These are phyloP conservation scores for Colletotrichum cereale DNA, from an alignment of 2,329 filamentous ascomycete species.

Conservation along the genomic window DNA sequence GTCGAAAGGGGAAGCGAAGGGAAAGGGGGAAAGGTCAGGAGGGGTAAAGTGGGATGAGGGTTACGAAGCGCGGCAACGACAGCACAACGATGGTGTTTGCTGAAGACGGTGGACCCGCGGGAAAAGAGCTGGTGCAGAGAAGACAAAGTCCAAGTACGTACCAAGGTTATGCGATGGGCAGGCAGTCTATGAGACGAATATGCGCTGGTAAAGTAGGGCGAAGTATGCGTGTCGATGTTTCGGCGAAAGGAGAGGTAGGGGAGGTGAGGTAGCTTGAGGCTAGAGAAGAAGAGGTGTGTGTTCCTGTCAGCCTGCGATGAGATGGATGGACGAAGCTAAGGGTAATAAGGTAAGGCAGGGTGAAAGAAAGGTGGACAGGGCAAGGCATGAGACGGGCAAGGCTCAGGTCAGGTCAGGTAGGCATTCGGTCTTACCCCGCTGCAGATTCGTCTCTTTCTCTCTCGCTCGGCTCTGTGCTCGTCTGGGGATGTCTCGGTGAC, in stretches of 20 bases:
- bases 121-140: constrained; percentile 11
- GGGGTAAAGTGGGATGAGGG: constrained; percentile 34
- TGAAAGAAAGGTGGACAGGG: background rate
- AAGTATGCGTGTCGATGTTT: constrained; percentile 16
- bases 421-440: constrained; percentile 13
- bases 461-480: constrained; percentile 1
- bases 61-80: background rate
- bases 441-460: constrained; percentile 7
- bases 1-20: constrained; percentile 31
- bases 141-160: constrained; percentile 18
- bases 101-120: background rate
- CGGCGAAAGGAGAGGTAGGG: background rate
- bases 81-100: background rate
- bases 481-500: background rate
- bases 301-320: background rate
- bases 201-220: constrained; percentile 4
- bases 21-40: constrained; percentile 22
- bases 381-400: background rate
- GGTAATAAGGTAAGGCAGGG: background rate
- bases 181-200: background rate
- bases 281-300: background rate
- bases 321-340: constrained; percentile 4
- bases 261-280: background rate
- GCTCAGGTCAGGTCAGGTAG: background rate
- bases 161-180: constrained; percentile 5